These are phyloP conservation scores for Senna siamea DNA, from an alignment of 306 rosid species.

Conservation along the genomic window DNA sequence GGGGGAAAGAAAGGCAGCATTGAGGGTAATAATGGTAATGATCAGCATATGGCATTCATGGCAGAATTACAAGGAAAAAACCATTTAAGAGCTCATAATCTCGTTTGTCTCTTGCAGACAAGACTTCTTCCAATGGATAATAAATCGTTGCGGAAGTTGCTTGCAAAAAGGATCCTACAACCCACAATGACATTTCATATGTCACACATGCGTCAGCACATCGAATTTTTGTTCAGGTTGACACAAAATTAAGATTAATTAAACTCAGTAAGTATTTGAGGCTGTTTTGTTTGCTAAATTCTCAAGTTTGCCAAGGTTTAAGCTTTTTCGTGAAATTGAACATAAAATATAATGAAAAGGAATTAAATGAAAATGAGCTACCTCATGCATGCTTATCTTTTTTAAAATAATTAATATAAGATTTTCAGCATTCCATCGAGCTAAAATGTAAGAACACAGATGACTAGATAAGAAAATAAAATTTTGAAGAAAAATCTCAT, in stretches of 20 bases:
- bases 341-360: no score
- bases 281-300: no score
- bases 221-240: not conserved
- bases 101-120: slow-evolving; percentile 30
- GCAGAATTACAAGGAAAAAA: slow-evolving; percentile 7
- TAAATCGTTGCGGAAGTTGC: slow-evolving; percentile 11
- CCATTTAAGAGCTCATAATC: slow-evolving; percentile 33
- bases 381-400: not conserved
- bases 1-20: slow-evolving; percentile 10
- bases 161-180: not conserved
- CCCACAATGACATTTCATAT: slow-evolving; percentile 6
- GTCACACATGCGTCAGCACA: slow-evolving; percentile 40
- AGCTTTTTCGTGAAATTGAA: no score
- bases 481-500: no score
- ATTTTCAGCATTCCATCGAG: not conserved
- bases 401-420: not conserved
- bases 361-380: no score
- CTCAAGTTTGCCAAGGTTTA: not conserved
- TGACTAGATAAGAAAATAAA: no score
- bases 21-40: not conserved
- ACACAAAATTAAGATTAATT: not conserved
- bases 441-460: not conserved
- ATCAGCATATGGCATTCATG: slow-evolving; percentile 29
- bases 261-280: not conserved
- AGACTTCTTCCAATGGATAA: slow-evolving; percentile 17